Evolutionary conservation across 75 land plant species (phyloP), one percentile per base, ranked within the genome.

Genomic region (Sequoiadendron giganteum): DNA sequence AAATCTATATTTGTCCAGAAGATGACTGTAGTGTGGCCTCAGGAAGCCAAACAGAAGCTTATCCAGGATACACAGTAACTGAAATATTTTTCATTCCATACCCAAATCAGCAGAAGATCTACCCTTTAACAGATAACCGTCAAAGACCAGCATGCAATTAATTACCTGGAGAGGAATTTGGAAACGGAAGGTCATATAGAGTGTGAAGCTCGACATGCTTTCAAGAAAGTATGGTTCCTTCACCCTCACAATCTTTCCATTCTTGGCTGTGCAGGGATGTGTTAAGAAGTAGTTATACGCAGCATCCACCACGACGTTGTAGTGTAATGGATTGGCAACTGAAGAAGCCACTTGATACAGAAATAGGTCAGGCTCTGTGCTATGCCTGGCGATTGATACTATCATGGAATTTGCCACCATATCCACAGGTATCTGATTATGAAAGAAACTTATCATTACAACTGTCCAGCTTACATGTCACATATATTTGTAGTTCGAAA

Each of bases 391-490:
- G 87, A 94, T 90, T 32, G 91, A 86, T 34, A 87, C 95, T 42
- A 95, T 79, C 87, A 94, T 91, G 16, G 92, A 89, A 88, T 95
- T 95, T 82, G 88, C 95, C 18, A 94, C 96, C 94, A 95, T 91
- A 75, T 95, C 96, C 39, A 89, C 96, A 13, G 96, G 96, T 1
- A 95, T 89, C 96, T 95, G 90, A 32, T 85, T n/a, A 45, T 18
- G 32, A 38, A 81, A 42, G 45, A 81, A 42, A 18, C 10, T 10
- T 52, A 52, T 11, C 54, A 77, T 30, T 77, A 30, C n/a, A 77
- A 77, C 25, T 77, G 3, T 2, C 36, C 34, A 8, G 49, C 0
- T 48, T 48, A 48, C 10, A 48, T 48, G 52, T 43, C 45, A 21
- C n/a, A 82, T 40, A 21, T 39, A 21, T 30, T 83, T 45, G 84